Percentiles rank a stretch among this genome's conserved stretches.
Conservation (phyloP, 805 yeast genomes). For the Ogataea paraovalis region DNA sequence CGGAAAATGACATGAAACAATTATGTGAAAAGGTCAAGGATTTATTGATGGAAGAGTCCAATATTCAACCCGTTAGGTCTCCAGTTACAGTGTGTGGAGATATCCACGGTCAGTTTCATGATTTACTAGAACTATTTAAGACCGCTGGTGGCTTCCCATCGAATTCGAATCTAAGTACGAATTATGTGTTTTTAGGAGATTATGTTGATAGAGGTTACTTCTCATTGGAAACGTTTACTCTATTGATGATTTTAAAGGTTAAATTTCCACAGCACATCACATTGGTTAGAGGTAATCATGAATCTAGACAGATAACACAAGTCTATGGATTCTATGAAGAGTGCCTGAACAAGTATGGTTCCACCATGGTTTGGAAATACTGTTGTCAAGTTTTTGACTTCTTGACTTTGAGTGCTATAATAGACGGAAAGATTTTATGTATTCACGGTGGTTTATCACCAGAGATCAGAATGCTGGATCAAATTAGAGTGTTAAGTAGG, state of each 20-base stretch:
- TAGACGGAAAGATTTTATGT: conserved; percentile 90
- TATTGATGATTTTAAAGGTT: conserved; percentile 89
- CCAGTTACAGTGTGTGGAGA: conserved; percentile 98
- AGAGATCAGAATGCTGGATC: conserved; percentile 95
- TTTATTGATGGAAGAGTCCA: conserved; percentile 90
- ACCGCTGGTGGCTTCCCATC: conserved; percentile 92
- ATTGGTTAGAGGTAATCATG: conserved; percentile 96
- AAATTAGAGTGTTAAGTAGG: conserved; percentile 86
- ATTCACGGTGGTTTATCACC: conserved; percentile 98
- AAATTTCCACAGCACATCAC: conserved; percentile 68
- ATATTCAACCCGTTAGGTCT: conserved; percentile 87
- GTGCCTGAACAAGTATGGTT: conserved; percentile 87
- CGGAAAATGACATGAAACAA: conserved; percentile 93
- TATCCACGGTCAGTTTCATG: conserved; percentile 98
- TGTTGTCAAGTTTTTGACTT: conserved; percentile 96
- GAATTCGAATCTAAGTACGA: conserved; percentile 40
- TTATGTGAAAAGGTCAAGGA: conserved; percentile 94
- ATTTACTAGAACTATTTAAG: conserved; percentile 81
- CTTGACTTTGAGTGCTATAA: conserved; percentile 89
- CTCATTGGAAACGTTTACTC: conserved; percentile 87
- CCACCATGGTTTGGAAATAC: conserved; percentile 93
- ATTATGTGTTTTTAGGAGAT: conserved; percentile 88
- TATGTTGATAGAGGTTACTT: conserved; percentile 98
- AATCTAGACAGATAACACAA: conserved; percentile 95
- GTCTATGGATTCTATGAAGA: conserved; percentile 98